Base-by-base conservation (phyloP, 352 stramenopile species). In the Globisporangium heterothallicum region DNA sequence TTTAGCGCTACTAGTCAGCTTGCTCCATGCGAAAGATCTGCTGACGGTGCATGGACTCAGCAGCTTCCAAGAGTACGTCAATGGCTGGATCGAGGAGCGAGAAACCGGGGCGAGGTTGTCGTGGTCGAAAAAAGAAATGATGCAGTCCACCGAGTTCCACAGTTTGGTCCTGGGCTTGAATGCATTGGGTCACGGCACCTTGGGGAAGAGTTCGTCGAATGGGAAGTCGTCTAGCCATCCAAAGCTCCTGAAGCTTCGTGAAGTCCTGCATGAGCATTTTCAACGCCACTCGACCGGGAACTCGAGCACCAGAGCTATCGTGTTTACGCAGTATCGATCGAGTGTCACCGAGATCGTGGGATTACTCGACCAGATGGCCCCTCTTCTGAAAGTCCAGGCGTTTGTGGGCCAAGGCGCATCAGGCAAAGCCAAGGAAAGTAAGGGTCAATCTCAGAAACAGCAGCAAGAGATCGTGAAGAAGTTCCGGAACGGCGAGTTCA, bases 271-370 rank as follows among this genome's bases (percentile, higher is more conserved):
- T n/a, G 84, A 97, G 34, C 83, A 96, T 42, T 93, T 96, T 49
- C 60, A 85, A 29, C 75, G 84, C 13, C 81, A 96, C 62, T 53
- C 70, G 3, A 58, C 58, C 6, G 80, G 69, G 0, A 59, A 70
- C 24, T 90, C 77, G 30, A 97, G 78, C 32, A 98, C 96, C 5
- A 73, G 95, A 10, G 96, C 87, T 4, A 99, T 99, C 53, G 94
- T 99, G 4, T 99, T 99, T 66, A 97, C 95, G 6, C 92, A 99
- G 57, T 98, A 94, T 63, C 83, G 97, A 55, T 86, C 88, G 36
- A 98, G 85, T 51, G 96, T 99, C 1, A 72, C 66, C 5, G 94
- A 98, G 59, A 98, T 99, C 54, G 85, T 98, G 2, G 63, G 60
- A 5, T 60, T 96, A 19, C 56, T 98, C 13, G 59, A 64, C 2